A percentile compares a stretch with the other conserved stretches of the same genome.
Evolutionary conservation across 1,284 basidiomycete species (phyloP).

Genomic region (Cutaneotrichosporon mucoides): DNA sequence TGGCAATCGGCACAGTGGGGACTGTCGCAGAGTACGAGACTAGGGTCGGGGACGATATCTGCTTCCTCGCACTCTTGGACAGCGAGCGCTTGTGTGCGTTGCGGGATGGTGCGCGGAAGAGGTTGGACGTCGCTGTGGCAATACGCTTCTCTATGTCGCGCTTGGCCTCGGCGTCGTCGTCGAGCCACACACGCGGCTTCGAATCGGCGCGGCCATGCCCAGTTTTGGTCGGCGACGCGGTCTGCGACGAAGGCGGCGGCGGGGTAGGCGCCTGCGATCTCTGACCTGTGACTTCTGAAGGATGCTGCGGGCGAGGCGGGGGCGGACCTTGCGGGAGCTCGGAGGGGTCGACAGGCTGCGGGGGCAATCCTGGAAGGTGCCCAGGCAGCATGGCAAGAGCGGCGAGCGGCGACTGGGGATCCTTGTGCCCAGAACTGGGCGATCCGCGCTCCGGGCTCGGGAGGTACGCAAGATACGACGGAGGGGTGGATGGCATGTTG

Average conservation of each 20-base stretch:
- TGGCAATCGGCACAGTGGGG: slow-evolving; percentile 24
- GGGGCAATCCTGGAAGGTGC: background rate
- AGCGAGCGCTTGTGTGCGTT: slow-evolving; percentile 16
- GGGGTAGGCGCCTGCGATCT: background rate
- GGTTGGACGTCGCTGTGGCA: slow-evolving; percentile 39
- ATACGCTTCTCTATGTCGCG: slow-evolving; percentile 46
- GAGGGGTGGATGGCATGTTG: background rate
- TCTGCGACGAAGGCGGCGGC: background rate
- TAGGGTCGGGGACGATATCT: slow-evolving; percentile 37
- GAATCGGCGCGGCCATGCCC: slow-evolving; percentile 3
- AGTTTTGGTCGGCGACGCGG: background rate
- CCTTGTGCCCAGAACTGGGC: background rate
- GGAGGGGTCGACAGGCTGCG: slow-evolving; percentile 2
- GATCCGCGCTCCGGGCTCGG: background rate
- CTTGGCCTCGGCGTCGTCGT: slow-evolving; percentile 34
- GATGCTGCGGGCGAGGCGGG: slow-evolving; percentile 11
- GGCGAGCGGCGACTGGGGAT: background rate
- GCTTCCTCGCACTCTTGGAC: slow-evolving; percentile 17
- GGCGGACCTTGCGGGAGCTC: slow-evolving; percentile 17
- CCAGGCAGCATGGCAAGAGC: background rate
- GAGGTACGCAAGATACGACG: background rate
- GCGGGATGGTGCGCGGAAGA: slow-evolving; percentile 39
- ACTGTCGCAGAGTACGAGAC: slow-evolving; percentile 36
- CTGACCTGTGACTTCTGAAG: background rate
- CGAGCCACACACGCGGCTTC: slow-evolving; percentile 12